Base-by-base conservation (phyloP, 805 yeast species). In the Monosporozyma solicola region DNA sequence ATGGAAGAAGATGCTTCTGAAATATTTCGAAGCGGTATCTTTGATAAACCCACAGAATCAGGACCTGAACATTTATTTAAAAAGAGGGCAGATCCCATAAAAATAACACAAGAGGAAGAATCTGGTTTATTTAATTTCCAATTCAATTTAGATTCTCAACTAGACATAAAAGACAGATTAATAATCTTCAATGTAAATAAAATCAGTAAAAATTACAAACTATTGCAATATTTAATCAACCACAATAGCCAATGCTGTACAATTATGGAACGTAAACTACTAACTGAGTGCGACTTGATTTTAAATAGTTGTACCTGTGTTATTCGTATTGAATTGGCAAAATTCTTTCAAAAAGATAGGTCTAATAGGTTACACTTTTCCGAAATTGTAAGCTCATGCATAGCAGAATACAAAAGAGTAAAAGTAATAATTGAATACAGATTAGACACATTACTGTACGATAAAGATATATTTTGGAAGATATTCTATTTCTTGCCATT, bases 391-490 rank as follows among this genome's bases (percentile, higher is more conserved):
- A 41, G 41, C 16, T 39, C 47, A 8, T 48, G 62, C 6, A 13
- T 44, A 3, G 31, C 46, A 3, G 60, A 61, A 32, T 65, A 56
- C 46, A 50, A 53, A 35, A 57, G 41, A 15, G 53, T 64, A 1
- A 52, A 58, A 10, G 25, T 62, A 5, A 24, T 62, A 5, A 37
- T 61, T 2, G 60, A 61, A 43, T 64, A 59, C 35, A 16, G 53
- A 15, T 39, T 16, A 8, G 25, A 48, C 1, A 31, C 58, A 15
- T 57, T 55, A 24, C 16, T 31, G 2, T 48, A 51, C 3, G 67
- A 62, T 43, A 52, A 37, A 4, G 64, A 64, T 29, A 52, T 58
- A 10, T 57, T 64, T 41, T 62, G 67, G 67, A 62, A 61, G 54
- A 35, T 61, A 2, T 57, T 51, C 2, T 35, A 57, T 15, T 59